Percentiles rank a stretch among this genome's conserved stretches.
Evolutionary conservation across 2,329 filamentous ascomycete species (phyloP).

Genomic region (Alternaria arborescens): DNA sequence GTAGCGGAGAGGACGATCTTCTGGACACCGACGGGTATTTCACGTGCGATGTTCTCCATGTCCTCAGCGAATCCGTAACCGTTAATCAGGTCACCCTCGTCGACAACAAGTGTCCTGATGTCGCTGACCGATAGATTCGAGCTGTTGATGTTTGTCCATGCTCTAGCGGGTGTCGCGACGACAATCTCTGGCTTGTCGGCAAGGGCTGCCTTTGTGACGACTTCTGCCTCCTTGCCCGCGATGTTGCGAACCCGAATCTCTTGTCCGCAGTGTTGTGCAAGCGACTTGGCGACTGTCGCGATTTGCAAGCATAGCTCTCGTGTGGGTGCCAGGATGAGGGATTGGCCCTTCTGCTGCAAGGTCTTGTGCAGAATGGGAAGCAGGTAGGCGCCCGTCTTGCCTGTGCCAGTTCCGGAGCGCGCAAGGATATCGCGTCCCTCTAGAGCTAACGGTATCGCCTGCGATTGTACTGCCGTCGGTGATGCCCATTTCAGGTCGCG

Average conservation of each 20-base stretch:
- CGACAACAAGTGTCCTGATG: slow-evolving; percentile 78
- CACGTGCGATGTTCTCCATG: slow-evolving; percentile 78
- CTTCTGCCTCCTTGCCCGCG: slow-evolving; percentile 87
- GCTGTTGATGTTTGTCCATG: slow-evolving; percentile 77
- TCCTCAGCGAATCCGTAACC: slow-evolving; percentile 96
- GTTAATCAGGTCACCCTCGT: slow-evolving; percentile 92
- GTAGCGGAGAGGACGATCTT: slow-evolving; percentile 95
- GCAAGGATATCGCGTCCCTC: slow-evolving; percentile 90
- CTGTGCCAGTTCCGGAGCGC: slow-evolving; percentile 92
- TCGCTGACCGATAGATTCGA: slow-evolving; percentile 74
- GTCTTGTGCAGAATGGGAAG: slow-evolving; percentile 88
- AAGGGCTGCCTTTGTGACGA: slow-evolving; percentile 85
- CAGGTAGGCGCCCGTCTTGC: slow-evolving; percentile 96
- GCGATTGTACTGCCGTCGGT: slow-evolving; percentile 87
- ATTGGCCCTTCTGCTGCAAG: slow-evolving; percentile 78
- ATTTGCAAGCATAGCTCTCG: slow-evolving; percentile 95
- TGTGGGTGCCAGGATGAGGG: slow-evolving; percentile 92
- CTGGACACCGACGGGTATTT: slow-evolving; percentile 85
- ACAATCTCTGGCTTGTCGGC: slow-evolving; percentile 88
- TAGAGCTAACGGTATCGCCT: slow-evolving; percentile 86
- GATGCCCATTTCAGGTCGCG: slow-evolving; percentile 82
- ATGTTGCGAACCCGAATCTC: slow-evolving; percentile 85
- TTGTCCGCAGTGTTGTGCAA: slow-evolving; percentile 84
- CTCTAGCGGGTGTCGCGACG: slow-evolving; percentile 88
- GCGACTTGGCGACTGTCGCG: slow-evolving; percentile 76